Base-by-base conservation (phyloP, 768 basidiomycete genomes). In the Cystofilobasidium ferigula region DNA sequence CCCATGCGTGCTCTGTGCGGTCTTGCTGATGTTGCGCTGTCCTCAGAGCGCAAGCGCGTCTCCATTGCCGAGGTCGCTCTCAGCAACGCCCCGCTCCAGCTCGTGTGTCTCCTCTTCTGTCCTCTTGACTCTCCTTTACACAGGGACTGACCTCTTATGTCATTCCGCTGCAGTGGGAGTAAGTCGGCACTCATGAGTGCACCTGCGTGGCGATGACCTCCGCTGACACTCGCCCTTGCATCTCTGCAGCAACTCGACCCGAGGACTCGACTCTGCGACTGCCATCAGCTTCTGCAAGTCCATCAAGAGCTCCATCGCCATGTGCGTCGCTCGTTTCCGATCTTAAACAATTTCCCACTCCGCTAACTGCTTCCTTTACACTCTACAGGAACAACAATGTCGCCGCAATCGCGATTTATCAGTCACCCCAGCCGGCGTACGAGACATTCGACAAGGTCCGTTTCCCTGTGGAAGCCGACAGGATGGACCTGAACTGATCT, bases 271-370 rank as follows among this genome's bases (percentile, higher is more conserved):
- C 59, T 73, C 74, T 26, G 74, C 76, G 40, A 77, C 78, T 54
- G 78, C 80, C 18, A 73, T 81, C 61, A 80, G 81, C 63, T 82
- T 80, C 71, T 78, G 78, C 64, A 75, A 77, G 69, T 77, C 77
- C 24, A 71, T 82, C 16, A 73, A 78, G 38, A 68, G 79, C 14
- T 72, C 75, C 12, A 76, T 80, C 9, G 78, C 81, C 54, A 74
- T 79, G 47, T n/a, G n/a, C n/a, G n/a, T n/a, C n/a, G n/a, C n/a
- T n/a, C n/a, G n/a, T n/a, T n/a, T n/a, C n/a, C n/a, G n/a, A n/a
- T n/a, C n/a, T n/a, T n/a, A n/a, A n/a, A n/a, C n/a, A n/a, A n/a
- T n/a, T n/a, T n/a, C n/a, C n/a, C n/a, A n/a, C n/a, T n/a, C n/a
- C n/a, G n/a, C n/a, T n/a, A n/a, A n/a, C n/a, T n/a, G n/a, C n/a